These are phyloP conservation scores for Carex kokanica DNA, from an alignment of 176 grass and related monocot genomes.

Conservation along the genomic window DNA sequence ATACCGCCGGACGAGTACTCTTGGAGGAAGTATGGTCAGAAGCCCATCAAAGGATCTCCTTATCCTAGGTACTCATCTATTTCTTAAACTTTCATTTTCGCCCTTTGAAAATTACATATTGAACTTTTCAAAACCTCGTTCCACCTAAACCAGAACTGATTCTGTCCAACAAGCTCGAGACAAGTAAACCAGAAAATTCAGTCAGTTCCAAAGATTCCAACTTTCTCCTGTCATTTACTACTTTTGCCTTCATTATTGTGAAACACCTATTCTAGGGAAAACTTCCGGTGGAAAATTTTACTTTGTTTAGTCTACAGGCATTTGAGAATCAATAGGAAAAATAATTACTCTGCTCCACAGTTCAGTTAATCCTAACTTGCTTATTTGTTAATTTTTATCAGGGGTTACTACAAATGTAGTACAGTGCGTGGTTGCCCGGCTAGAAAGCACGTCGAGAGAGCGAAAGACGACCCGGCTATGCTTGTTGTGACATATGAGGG, in stretches of 20 bases:
- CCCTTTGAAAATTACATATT: not conserved
- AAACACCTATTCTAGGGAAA: not conserved
- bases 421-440: conserved; percentile 71
- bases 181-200: not conserved
- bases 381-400: conserved; percentile 15
- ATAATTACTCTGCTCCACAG: not conserved
- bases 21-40: conserved; percentile 98
- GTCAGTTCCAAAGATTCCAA: not conserved
- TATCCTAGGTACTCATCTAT: conserved; percentile 51
- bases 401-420: conserved; percentile 99
- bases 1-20: conserved; percentile 94
- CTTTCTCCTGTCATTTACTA: not conserved
- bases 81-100: not conserved
- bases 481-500: conserved; percentile 95
- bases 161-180: not conserved
- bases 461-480: conserved; percentile 85
- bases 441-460: conserved; percentile 93
- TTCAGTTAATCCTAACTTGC: not conserved
- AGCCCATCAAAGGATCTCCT: conserved; percentile 97
- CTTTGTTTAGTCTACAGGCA: not conserved
- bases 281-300: not conserved
- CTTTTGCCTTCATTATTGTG: not conserved
- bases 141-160: not conserved
- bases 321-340: not conserved
- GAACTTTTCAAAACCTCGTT: not conserved